Base-by-base conservation (phyloP, 2,329 filamentous ascomycete genomes). In the Pseudocercospora crystallina region DNA sequence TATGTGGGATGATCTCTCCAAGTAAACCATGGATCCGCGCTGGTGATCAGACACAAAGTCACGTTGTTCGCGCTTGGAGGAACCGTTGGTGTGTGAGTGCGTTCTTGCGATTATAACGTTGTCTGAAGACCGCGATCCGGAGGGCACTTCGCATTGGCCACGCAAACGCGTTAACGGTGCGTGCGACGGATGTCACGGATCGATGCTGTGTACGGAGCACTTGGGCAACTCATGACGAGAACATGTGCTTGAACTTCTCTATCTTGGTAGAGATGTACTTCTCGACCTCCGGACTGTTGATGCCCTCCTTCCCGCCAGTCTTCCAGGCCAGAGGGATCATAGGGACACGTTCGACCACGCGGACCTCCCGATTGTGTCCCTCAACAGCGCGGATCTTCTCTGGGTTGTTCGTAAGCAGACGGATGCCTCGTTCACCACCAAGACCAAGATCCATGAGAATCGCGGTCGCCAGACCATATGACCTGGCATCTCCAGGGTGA, bases 321-420 rank as follows among this genome's bases (percentile, higher is more conserved):
- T 88, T 88, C 94, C 94, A 99, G 8, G 90, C 91, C 54, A 97
- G 69, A 2, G 94, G 94, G 51, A 99, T 85, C 94, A 99, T 99
- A 1, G 91, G 86, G 10, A 99, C 91, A 39, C 94, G 76, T 72
- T 97, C 92, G 59, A 81, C 88, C 2, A 99, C 94, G 8, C 87
- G 80, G 10, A 99, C 80, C 72, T 99, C 92, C 9, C 90, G 77
- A 59, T 89, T 89, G 0, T 91, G 91, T 0, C 94, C 94, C 69
- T 99, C 94, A 0, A 99, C 88, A 0, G 94, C 94, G 12, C 90
- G 79, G 36, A 99, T 89, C 76, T 99, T 99, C 63, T 99, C 94
- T 0, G 94, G 94, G 64, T 99, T 99, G 69, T 99, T 99, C 8
- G 94, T 99, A 62, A 99, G 74, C 43, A 99, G 74, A 32, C 89